Evolutionary conservation across 768 basidiomycete genomes (phyloP).

Genomic region (Mycena haematopus): DNA sequence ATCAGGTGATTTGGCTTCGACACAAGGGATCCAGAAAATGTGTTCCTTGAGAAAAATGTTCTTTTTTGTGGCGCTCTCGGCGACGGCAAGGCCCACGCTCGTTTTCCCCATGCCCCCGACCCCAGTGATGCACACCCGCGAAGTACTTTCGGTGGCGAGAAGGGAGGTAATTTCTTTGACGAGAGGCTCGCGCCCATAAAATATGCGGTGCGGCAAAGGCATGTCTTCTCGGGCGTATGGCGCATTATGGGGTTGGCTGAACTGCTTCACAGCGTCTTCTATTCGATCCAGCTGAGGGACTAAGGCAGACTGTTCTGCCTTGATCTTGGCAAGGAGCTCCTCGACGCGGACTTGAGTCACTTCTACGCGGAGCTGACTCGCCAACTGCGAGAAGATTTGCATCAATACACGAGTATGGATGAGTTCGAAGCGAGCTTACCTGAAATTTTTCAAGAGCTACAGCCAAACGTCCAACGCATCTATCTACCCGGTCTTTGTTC

Average conservation of each 20-base stretch:
- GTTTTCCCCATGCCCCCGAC: constrained; percentile 49
- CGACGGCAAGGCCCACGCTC: constrained; percentile 41
- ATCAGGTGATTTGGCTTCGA: constrained; percentile 18
- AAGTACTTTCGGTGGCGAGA: background rate
- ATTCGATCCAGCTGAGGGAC: no score
- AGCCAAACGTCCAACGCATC: background rate
- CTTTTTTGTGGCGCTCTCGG: constrained; percentile 34
- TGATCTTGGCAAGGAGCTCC: no score
- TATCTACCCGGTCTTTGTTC: background rate
- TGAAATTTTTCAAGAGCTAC: background rate
- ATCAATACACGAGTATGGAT: background rate
- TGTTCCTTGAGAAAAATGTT: constrained; percentile 32
- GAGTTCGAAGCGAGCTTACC: background rate
- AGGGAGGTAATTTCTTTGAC: constrained; percentile 21
- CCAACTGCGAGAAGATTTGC: background rate
- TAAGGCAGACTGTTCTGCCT: no score
- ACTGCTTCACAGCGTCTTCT: background rate
- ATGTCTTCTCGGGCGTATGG: background rate
- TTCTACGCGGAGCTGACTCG: background rate
- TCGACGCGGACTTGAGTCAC: no score
- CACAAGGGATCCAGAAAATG: constrained; percentile 43
- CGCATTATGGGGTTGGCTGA: background rate
- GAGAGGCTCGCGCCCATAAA: background rate
- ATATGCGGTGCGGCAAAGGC: background rate
- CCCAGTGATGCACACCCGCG: constrained; percentile 19